Conservation (phyloP, 345 rosid species). For the Cardamine occulta region DNA sequence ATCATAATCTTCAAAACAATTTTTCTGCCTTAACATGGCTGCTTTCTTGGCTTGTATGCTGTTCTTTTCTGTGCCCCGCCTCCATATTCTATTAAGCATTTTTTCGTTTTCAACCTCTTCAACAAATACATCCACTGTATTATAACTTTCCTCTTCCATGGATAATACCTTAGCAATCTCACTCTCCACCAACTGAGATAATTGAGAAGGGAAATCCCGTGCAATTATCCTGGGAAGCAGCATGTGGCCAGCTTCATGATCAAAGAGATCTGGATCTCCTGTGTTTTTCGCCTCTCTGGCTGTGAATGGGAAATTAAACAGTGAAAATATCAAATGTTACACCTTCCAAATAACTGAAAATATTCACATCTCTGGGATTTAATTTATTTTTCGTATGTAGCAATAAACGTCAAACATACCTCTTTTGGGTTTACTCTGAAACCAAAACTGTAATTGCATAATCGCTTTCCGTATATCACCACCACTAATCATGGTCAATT, state of each 20-base stretch:
- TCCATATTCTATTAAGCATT: conserved; percentile 43
- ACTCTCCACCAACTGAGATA: conserved; percentile 77
- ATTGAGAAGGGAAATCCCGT: conserved; percentile 71
- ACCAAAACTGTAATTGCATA: conserved; percentile 90
- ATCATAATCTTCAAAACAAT: conserved; percentile 51
- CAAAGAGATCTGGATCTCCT: conserved; percentile 49
- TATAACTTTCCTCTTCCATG: conserved; percentile 51
- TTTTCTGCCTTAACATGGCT: conserved; percentile 68
- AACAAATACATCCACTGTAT: conserved; percentile 45
- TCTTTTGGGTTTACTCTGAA: conserved; percentile 65
- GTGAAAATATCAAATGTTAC: conserved; percentile 23
- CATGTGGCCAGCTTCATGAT: conserved; percentile 61
- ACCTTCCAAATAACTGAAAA: conserved; percentile 5
- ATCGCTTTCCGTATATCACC: conserved; percentile 84
- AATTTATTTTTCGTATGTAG: neutral
- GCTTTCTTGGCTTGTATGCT: conserved; percentile 72
- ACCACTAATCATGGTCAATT: conserved; percentile 54
- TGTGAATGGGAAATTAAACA: conserved; percentile 40
- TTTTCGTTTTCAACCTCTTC: conserved; percentile 52
- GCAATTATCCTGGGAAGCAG: conserved; percentile 67
- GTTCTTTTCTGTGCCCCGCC: conserved; percentile 46
- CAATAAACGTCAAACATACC: conserved; percentile 48
- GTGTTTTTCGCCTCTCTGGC: conserved; percentile 45
- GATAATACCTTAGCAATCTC: conserved; percentile 58
- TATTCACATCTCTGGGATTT: conserved; percentile 3